Evolutionary conservation across 768 basidiomycete genomes (phyloP), one percentile per base, ranked within the genome.

Genomic region (Pisolithus sp.): DNA sequence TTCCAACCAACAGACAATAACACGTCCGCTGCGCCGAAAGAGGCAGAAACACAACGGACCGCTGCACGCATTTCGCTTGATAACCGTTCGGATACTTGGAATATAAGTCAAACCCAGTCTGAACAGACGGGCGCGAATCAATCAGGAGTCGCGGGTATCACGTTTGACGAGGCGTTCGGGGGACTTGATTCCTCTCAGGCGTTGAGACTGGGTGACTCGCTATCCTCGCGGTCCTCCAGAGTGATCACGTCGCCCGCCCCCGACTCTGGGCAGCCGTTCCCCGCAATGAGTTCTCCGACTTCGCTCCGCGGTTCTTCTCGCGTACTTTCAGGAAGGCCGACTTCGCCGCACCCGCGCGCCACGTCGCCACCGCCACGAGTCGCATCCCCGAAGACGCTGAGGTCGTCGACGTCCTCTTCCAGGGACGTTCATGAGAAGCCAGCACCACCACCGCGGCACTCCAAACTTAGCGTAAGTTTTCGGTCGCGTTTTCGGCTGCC

Each of bases 381-480:
- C 21, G 54, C 67, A 20, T 75, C 85, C 21, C 82, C 87, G 0
- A 82, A 78, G 61, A 70, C 73, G 18, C 69, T 62, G 36, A 80
- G 85, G 23, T 68, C 76, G 7, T 81, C 81, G 7, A 84, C 82
- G 0, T 79, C 77, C 13, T 81, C 81, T 1, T 77, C 80, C 0
- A 54, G 57, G 7, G 83, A 82, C 12, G 68, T 65, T 3, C 74
- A 78, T 8, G 81, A 82, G 53, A 82, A 82, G 61, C 80, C 83
- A 13, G 59, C 74, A 20, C 66, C 78, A n/a, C 59, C 72, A 2
- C 66, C 76, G 46, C 77, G 83, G 54, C 80, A 81, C 58, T 88
- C 87, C 26, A 88, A 88, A 64, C 71, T 89, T 49, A 91, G 86
- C 57, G 89, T 90, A 70, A 72, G 86, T 78, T 10, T 4, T 34